Evolutionary conservation across 257 asterid genomes (phyloP).

Genomic region (Rhazya stricta): DNA sequence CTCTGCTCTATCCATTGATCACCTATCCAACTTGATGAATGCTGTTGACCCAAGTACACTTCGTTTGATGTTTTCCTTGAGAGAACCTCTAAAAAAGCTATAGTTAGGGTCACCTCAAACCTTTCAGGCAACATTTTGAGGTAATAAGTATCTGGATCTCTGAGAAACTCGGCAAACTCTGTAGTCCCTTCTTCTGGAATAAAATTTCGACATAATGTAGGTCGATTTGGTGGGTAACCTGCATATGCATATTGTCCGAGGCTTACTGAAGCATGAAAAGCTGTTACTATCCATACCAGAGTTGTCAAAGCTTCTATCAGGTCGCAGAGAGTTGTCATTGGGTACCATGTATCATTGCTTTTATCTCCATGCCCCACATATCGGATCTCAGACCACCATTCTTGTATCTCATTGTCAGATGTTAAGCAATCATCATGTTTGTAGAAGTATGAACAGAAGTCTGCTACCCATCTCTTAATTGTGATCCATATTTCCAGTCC

Average conservation of each 20-base stretch:
- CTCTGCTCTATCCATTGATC: conserved; percentile 32
- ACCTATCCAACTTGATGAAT: conserved; percentile 29
- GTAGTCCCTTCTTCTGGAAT: conserved; percentile 44
- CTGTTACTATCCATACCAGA: conserved; percentile 40
- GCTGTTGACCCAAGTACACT: conserved; percentile 32
- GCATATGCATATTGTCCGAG: conserved; percentile 40
- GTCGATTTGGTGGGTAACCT: conserved; percentile 44
- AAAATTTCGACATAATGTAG: conserved; percentile 30
- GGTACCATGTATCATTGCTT: conserved; percentile 32
- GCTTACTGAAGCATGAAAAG: conserved; percentile 41
- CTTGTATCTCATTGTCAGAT: conserved; percentile 38
- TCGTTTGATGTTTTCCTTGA: conserved; percentile 29
- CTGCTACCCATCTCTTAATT: conserved; percentile 41
- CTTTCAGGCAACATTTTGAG: conserved; percentile 37
- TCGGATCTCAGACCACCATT: conserved; percentile 51
- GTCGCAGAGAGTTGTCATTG: conserved; percentile 33
- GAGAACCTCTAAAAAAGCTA: conserved; percentile 38
- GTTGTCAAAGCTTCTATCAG: conserved; percentile 40
- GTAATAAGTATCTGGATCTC: conserved; percentile 35
- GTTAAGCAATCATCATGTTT: conserved; percentile 29
- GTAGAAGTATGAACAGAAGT: conserved; percentile 36
- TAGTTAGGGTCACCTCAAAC: conserved; percentile 34
- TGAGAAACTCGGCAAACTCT: conserved; percentile 47
- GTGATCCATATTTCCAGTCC: conserved; percentile 50
- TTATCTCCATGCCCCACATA: conserved; percentile 46